Evolutionary conservation across 1,284 basidiomycete genomes (phyloP).

Genomic region (Sporisorium iseilematis-ciliati): DNA sequence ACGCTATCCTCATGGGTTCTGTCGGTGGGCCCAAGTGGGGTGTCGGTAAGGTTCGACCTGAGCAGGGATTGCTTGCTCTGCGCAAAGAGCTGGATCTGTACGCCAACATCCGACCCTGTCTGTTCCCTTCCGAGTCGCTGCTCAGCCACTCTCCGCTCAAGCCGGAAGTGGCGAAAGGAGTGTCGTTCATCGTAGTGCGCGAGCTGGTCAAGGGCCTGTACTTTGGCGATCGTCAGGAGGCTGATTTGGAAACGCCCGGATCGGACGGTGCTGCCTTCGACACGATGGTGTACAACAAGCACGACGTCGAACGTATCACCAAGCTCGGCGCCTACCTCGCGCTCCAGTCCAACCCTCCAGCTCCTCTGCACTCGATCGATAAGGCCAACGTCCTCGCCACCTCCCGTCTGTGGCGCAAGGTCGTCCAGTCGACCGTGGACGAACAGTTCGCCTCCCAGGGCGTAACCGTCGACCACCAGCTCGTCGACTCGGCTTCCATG

Average conservation of each 20-base stretch:
- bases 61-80: constrained; percentile 89
- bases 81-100: constrained; percentile 94
- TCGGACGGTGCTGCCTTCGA: constrained; percentile 66
- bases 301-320: constrained; percentile 93
- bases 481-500: constrained; percentile 98
- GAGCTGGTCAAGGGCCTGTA: constrained; percentile 81
- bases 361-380: constrained; percentile 92
- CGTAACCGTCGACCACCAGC: constrained; percentile 74
- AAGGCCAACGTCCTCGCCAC: constrained; percentile 99
- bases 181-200: constrained; percentile 92
- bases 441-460: constrained; percentile 58
- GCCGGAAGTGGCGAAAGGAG: constrained; percentile 84
- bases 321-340: constrained; percentile 95
- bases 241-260: constrained; percentile 71
- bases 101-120: constrained; percentile 97
- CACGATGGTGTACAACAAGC: constrained; percentile 87
- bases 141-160: constrained; percentile 93
- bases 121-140: constrained; percentile 91
- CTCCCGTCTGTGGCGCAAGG: constrained; percentile 90
- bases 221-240: constrained; percentile 89
- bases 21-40: constrained; percentile 99
- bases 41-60: constrained; percentile 89
- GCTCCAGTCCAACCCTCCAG: constrained; percentile 81
- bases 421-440: constrained; percentile 67
- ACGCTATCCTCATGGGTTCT: constrained; percentile 72